Conservation (phyloP, 768 basidiomycete species). For the Amanita pseudoporphyria region DNA sequence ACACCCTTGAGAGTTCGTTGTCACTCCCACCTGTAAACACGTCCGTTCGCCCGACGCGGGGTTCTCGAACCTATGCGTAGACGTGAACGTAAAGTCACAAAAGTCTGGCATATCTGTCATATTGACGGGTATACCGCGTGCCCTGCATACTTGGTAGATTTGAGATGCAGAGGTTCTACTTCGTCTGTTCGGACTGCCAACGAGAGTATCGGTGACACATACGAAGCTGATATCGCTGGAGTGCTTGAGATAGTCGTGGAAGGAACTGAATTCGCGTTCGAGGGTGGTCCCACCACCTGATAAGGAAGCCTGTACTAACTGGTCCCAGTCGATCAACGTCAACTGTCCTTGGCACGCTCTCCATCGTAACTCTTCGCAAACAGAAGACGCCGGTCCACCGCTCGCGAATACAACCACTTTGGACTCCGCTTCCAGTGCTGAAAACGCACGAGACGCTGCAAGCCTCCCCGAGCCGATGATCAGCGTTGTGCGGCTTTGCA, state of each 20-base stretch:
- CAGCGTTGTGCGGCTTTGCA: constrained; percentile 43
- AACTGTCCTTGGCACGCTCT: constrained; percentile 48
- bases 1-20: constrained; percentile 90
- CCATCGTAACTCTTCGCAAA: constrained; percentile 70
- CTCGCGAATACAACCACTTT: constrained; percentile 54
- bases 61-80: constrained; percentile 74
- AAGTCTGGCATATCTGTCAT: constrained; percentile 79
- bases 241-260: constrained; percentile 22
- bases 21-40: constrained; percentile 68
- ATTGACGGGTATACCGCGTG: constrained; percentile 66
- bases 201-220: constrained; percentile 75
- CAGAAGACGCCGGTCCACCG: constrained; percentile 31
- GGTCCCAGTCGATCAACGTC: constrained; percentile 44
- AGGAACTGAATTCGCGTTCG: constrained; percentile 31
- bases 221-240: constrained; percentile 34
- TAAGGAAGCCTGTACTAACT: constrained; percentile 29
- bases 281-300: constrained; percentile 14
- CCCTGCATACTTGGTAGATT: constrained; percentile 45
- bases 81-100: constrained; percentile 84
- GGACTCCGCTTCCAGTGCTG: constrained; percentile 74
- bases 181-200: constrained; percentile 28
- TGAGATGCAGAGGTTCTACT: constrained; percentile 42
- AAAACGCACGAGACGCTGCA: constrained; percentile 77
- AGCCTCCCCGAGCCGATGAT: constrained; percentile 74
- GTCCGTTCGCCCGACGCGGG: constrained; percentile 32